Evolutionary conservation across 2,329 filamentous ascomycete genomes (phyloP).

Genomic region (Purpureocillium takamizusanense): DNA sequence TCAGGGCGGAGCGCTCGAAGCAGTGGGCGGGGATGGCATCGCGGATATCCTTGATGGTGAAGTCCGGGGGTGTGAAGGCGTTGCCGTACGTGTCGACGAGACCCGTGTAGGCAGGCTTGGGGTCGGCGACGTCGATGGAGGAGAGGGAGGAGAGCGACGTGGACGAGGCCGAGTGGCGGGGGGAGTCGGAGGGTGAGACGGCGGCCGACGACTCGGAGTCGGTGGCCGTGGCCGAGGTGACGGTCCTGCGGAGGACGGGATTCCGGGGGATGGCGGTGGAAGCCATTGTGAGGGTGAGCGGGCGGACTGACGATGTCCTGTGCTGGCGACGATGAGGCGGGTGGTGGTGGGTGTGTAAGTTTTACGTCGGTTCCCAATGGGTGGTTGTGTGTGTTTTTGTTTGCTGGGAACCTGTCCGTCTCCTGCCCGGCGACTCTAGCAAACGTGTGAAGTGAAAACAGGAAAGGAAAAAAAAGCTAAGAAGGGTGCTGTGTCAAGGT

Average conservation of each 20-base stretch:
- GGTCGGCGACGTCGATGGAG: slow-evolving; percentile 44
- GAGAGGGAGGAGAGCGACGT: slow-evolving; percentile 88
- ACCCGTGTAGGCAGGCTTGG: slow-evolving; percentile 43
- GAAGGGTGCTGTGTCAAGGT: no score
- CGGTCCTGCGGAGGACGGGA: slow-evolving; percentile 38
- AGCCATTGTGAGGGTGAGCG: slow-evolving; percentile 30
- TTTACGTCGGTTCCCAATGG: no score
- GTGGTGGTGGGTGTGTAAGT: no score
- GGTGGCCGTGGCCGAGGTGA: slow-evolving; percentile 37
- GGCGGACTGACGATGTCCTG: no score
- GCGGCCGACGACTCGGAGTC: slow-evolving; percentile 46
- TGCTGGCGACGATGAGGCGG: no score
- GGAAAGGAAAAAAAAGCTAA: no score
- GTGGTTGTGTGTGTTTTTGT: neutral
- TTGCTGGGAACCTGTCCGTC: neutral
- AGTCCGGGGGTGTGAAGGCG: slow-evolving; percentile 86
- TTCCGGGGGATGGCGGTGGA: slow-evolving; percentile 32
- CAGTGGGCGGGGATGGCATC: slow-evolving; percentile 97
- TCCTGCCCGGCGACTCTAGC: no score
- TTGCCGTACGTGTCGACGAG: slow-evolving; percentile 92
- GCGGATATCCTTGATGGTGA: slow-evolving; percentile 94
- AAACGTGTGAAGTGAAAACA: no score
- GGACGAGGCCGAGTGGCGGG: slow-evolving; percentile 61
- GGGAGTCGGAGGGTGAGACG: slow-evolving; percentile 51
- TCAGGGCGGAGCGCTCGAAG: slow-evolving; percentile 74